These are phyloP conservation scores for Wickerhamiella kurtzmanii DNA, from an alignment of 805 yeast genomes.

Conservation along the genomic window DNA sequence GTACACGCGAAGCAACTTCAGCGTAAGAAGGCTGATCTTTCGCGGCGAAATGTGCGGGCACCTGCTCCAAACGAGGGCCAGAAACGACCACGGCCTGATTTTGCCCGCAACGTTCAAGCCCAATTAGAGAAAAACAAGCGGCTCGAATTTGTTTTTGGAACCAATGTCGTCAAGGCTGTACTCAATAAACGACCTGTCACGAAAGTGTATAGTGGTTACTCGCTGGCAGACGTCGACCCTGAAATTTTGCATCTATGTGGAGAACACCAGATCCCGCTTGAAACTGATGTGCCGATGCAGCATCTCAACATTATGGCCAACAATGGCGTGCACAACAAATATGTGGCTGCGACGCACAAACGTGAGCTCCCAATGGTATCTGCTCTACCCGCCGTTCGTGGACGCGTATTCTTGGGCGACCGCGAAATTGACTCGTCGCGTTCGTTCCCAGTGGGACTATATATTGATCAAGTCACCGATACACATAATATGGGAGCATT, in stretches of 20 bases:
- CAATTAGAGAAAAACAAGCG: constrained; percentile 28
- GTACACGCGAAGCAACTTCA: constrained; percentile 41
- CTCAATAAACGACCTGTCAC: constrained; percentile 43
- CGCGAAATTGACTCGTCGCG: not conserved
- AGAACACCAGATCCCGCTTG: constrained; percentile 29
- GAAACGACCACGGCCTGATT: constrained; percentile 12
- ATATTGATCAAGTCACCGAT: constrained; percentile 66
- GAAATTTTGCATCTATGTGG: constrained; percentile 38
- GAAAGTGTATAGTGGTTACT: constrained; percentile 36
- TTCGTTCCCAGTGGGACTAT: constrained; percentile 54
- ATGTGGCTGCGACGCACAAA: constrained; percentile 55
- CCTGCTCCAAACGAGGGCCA: constrained; percentile 10
- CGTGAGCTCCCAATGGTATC: constrained; percentile 26
- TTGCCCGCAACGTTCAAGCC: constrained; percentile 6
- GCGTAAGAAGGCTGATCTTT: constrained; percentile 13
- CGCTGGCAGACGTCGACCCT: constrained; percentile 24
- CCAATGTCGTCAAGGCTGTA: constrained; percentile 62
- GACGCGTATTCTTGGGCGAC: not conserved
- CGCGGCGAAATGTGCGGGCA: constrained; percentile 10
- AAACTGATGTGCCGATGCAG: constrained; percentile 31
- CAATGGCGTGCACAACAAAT: constrained; percentile 70
- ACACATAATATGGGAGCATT: constrained; percentile 84
- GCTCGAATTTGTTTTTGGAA: constrained; percentile 62
- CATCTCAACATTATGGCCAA: constrained; percentile 47
- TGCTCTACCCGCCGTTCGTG: not conserved